Percentiles rank a stretch among this genome's conserved stretches.
Evolutionary conservation across 495 filamentous ascomycete genomes (phyloP).

Genomic region (Neurospora sp.): DNA sequence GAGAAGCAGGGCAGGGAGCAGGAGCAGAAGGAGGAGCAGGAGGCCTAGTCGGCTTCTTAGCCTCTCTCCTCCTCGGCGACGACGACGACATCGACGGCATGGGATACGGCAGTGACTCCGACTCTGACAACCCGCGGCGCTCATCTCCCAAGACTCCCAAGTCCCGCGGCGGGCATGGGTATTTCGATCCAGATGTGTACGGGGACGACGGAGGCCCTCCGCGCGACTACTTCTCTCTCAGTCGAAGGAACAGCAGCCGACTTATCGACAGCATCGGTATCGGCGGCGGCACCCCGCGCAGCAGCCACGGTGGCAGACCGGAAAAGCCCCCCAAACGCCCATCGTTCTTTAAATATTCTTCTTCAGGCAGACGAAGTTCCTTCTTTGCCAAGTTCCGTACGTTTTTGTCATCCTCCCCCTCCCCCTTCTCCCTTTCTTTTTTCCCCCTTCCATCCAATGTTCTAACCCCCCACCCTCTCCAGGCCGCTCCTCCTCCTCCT

Average conservation of each 20-base stretch:
- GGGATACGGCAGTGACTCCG: neutral
- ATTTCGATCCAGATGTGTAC: neutral
- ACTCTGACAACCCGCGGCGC: neutral
- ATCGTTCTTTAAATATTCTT: neutral
- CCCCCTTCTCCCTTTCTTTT: neutral
- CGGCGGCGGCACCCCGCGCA: neutral
- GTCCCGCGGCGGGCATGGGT: neutral
- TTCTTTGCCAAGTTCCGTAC: neutral
- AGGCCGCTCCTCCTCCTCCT: conserved; percentile 10
- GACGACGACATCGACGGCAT: neutral
- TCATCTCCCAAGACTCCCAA: neutral
- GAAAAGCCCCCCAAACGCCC: neutral
- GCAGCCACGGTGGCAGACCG: neutral
- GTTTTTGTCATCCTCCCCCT: neutral
- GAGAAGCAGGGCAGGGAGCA: neutral
- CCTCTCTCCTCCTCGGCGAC: neutral
- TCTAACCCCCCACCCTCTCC: neutral
- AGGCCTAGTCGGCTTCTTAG: neutral
- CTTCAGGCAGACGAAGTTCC: neutral
- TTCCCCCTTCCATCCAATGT: neutral
- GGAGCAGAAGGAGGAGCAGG: neutral
- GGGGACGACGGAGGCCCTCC: neutral
- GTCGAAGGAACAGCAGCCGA: neutral
- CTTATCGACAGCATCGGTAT: neutral
- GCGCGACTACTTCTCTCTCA: neutral